These are phyloP conservation scores for Ceratonia siliqua DNA, from an alignment of 306 rosid genomes.

Conservation along the genomic window DNA sequence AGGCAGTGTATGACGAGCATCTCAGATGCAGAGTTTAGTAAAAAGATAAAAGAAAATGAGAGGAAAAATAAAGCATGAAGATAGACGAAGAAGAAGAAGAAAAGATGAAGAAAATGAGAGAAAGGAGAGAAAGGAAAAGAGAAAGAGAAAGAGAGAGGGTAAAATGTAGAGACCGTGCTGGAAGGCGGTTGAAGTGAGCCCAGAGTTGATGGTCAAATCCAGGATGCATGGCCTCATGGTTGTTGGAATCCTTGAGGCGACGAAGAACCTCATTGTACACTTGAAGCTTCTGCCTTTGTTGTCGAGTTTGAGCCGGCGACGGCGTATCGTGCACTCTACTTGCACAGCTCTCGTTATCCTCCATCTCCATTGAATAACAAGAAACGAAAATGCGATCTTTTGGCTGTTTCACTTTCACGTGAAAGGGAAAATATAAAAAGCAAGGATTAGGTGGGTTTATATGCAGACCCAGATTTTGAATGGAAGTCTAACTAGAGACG, in stretches of 20 bases:
- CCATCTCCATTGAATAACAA: slow-evolving; percentile 35
- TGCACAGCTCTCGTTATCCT: slow-evolving; percentile 68
- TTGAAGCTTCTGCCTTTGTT: slow-evolving; percentile 66
- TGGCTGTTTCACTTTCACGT: too few relatives aligned
- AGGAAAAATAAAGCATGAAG: too few relatives aligned
- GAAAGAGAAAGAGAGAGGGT: neutral
- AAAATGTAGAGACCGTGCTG: slow-evolving; percentile 66
- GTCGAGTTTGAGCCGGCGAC: slow-evolving; percentile 51
- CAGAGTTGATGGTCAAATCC: slow-evolving; percentile 84
- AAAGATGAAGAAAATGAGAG: too few relatives aligned
- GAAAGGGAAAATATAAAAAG: too few relatives aligned
- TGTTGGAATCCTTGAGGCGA: slow-evolving; percentile 72
- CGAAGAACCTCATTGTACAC: slow-evolving; percentile 93
- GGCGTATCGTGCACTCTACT: slow-evolving; percentile 49
- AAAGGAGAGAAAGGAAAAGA: too few relatives aligned
- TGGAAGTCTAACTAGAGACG: too few relatives aligned
- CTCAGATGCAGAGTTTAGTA: too few relatives aligned
- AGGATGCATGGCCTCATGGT: slow-evolving; percentile 67
- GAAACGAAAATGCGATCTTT: too few relatives aligned
- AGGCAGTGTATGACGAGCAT: neutral
- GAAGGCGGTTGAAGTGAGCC: slow-evolving; percentile 97
- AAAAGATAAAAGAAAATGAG: too few relatives aligned
- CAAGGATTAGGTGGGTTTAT: too few relatives aligned
- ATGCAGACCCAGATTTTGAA: too few relatives aligned
- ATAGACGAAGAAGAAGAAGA: neutral